Base-by-base conservation (phyloP, 2,329 filamentous ascomycete genomes). In the Lasiodiplodia theobromae region DNA sequence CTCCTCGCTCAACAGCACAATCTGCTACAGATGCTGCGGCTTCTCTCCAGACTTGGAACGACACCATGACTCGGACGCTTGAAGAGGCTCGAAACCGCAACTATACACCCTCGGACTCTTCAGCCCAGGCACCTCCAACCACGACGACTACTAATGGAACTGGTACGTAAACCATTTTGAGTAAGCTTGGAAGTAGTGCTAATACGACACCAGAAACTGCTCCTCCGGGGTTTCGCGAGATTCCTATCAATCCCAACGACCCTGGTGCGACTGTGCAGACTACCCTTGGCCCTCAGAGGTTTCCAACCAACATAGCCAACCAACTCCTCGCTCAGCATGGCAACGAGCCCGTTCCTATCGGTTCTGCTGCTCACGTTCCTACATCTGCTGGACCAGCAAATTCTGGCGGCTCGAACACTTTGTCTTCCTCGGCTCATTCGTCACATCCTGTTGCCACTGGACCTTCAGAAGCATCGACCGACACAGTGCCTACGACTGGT, bases 21-120 rank as follows among this genome's bases (percentile, higher is more conserved):
- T 62, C 44, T 34, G 25, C 56, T 10, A 49, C 49, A 10, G 54
- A 67, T 11, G 56, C 65, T 10, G 65, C 65, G 23, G 54, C 57
- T 12, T 31, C 56, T 40, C 57, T 68, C 37, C 66, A 62, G 16
- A 38, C n/a, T 14, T 68, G 66, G 66, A 53, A 63, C 11, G 56
- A 68, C 21, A 68, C 57, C 16, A 68, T 68, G 66, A 63, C 51
- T 7, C 44, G 66, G 6, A 63, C 56, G 4, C 51, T 54, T 10
- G 34, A 54, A 12, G 66, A 68, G 38, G 54, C 44, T n/a, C 53
- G 65, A 14, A 28, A 6, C 28, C 38, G 54, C 54, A 14, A 67
- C 31, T 64, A 64, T 14, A 64, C 44, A 8, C 28, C 60, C 14
- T 47, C 31, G 2, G 60, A 52, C 21, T 6, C 25, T 18, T 16